phyloP scores from a whole-genome alignment of 2,329 filamentous ascomycete genomes.

The Lecanicillium sp. region DNA sequence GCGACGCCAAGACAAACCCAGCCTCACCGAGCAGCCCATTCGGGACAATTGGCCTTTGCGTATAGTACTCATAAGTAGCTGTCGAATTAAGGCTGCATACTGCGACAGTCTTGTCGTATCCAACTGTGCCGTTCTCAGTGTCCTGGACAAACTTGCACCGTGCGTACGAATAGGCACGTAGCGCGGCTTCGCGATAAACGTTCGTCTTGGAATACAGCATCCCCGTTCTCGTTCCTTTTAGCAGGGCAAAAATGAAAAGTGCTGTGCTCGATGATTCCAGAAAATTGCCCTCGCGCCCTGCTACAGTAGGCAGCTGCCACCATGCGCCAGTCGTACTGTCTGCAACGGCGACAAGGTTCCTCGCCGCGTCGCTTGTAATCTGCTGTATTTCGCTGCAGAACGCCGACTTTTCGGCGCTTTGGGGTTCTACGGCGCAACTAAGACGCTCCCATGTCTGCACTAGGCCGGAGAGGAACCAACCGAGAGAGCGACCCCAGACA shows the following conservation, averaged over 20 bases:
- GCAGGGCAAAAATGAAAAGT: slow-evolving; percentile 9
- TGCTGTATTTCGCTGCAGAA: slow-evolving; percentile 5
- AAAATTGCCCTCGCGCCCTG: slow-evolving; percentile 10
- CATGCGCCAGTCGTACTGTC: slow-evolving; percentile 9
- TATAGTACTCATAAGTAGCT: slow-evolving; percentile 31
- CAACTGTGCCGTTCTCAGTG: slow-evolving; percentile 9
- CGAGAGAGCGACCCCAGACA: slow-evolving; percentile 11
- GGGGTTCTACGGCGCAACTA: slow-evolving; percentile 1
- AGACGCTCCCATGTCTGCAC: slow-evolving; percentile 11
- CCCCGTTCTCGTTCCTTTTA: slow-evolving; percentile 8
- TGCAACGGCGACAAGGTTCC: slow-evolving; percentile 4
- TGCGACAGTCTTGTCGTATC: slow-evolving; percentile 28
- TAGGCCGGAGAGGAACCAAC: slow-evolving; percentile 11
- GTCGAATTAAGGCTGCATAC: slow-evolving; percentile 35
- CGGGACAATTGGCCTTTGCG: slow-evolving; percentile 23
- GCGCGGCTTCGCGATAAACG: slow-evolving; percentile 3
- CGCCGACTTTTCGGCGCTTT: not conserved
- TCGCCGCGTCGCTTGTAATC: slow-evolving; percentile 3
- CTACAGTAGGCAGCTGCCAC: slow-evolving; percentile 11
- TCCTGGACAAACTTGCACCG: slow-evolving; percentile 6
- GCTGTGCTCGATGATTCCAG: slow-evolving; percentile 13
- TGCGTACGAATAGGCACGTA: slow-evolving; percentile 10
- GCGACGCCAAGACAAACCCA: slow-evolving; percentile 27
- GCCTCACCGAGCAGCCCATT: slow-evolving; percentile 30
- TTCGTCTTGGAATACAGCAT: not conserved